Evolutionary conservation across 2,329 filamentous ascomycete species (phyloP).

Genomic region (Arachnopeziza araneosa): DNA sequence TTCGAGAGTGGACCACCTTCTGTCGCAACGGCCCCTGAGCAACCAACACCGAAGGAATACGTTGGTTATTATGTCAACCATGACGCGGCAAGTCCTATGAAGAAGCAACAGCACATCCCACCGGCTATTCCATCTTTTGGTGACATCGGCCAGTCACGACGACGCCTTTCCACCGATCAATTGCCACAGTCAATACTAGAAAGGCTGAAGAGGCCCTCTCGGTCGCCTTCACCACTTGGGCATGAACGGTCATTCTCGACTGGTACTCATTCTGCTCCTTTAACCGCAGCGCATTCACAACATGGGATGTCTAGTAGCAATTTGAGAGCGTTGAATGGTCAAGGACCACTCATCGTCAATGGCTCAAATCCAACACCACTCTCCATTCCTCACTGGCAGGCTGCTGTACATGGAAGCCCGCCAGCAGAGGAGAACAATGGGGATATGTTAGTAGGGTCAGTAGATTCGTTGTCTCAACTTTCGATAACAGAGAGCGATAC

Average conservation of each 20-base stretch:
- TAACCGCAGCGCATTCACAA: slow-evolving; percentile 16
- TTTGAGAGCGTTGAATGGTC: slow-evolving; percentile 23
- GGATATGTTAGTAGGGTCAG: slow-evolving; percentile 20
- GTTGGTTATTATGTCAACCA: slow-evolving; percentile 31
- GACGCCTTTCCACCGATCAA: slow-evolving; percentile 29
- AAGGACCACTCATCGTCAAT: slow-evolving; percentile 28
- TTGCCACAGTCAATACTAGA: slow-evolving; percentile 30
- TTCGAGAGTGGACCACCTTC: slow-evolving; percentile 14
- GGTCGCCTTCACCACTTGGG: slow-evolving; percentile 32
- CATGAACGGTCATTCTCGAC: slow-evolving; percentile 28
- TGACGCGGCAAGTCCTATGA: slow-evolving; percentile 13
- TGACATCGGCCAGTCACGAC: slow-evolving; percentile 23
- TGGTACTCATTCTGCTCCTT: slow-evolving; percentile 22
- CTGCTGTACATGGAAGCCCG: slow-evolving; percentile 22
- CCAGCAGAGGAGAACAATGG: slow-evolving; percentile 21
- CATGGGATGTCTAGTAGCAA: slow-evolving; percentile 25
- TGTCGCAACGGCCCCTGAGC: slow-evolving; percentile 21
- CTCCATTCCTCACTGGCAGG: slow-evolving; percentile 25
- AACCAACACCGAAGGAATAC: slow-evolving; percentile 28
- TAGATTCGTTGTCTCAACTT: slow-evolving; percentile 25
- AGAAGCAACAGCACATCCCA: slow-evolving; percentile 18
- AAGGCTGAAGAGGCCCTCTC: slow-evolving; percentile 27
- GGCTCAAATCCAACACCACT: slow-evolving; percentile 26
- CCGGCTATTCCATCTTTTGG: slow-evolving; percentile 29
- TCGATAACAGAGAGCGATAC: slow-evolving; percentile 22